Percentiles rank a stretch among this genome's conserved stretches.
phyloP scores from a whole-genome alignment of 495 filamentous ascomycete species.

The Glutinoglossum americanum region DNA sequence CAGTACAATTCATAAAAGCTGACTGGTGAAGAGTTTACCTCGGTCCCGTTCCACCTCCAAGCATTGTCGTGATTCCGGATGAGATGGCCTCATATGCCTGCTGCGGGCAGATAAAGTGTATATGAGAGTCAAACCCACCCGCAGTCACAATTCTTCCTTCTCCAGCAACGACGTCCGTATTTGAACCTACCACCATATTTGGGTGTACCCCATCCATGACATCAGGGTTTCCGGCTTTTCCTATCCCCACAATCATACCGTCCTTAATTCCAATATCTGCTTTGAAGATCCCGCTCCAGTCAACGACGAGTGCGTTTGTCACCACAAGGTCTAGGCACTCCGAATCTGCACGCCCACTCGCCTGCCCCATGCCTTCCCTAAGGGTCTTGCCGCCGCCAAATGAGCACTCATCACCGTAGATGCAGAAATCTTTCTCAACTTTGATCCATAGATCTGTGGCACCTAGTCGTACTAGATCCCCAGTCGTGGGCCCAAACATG shows the following conservation, averaged over 20 bases:
- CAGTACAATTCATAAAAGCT: background rate
- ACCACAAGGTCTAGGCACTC: slow-evolving; percentile 72
- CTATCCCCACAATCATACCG: slow-evolving; percentile 74
- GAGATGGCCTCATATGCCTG: slow-evolving; percentile 72
- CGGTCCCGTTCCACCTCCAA: slow-evolving; percentile 88
- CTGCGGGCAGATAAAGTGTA: slow-evolving; percentile 95
- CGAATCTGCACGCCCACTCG: slow-evolving; percentile 45
- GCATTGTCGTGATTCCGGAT: slow-evolving; percentile 76
- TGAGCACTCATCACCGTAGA: slow-evolving; percentile 82
- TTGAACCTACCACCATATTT: slow-evolving; percentile 64
- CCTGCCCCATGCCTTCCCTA: slow-evolving; percentile 92
- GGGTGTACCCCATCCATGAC: slow-evolving; percentile 76
- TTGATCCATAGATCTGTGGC: slow-evolving; percentile 78
- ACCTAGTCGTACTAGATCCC: slow-evolving; percentile 64
- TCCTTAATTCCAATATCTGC: slow-evolving; percentile 90
- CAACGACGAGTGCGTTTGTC: slow-evolving; percentile 80
- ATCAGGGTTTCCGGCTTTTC: slow-evolving; percentile 93
- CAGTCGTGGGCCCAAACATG: slow-evolving; percentile 88
- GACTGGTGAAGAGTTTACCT: slow-evolving; percentile 20
- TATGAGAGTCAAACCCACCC: slow-evolving; percentile 80
- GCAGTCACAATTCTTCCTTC: slow-evolving; percentile 87
- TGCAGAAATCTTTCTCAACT: slow-evolving; percentile 72
- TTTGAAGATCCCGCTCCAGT: slow-evolving; percentile 88
- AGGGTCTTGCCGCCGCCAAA: slow-evolving; percentile 94
- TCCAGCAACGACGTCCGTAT: slow-evolving; percentile 89